Evolutionary conservation across 2,329 filamentous ascomycete species (phyloP), one percentile per base, ranked within the genome.

Genomic region (Nemania diffusa): DNA sequence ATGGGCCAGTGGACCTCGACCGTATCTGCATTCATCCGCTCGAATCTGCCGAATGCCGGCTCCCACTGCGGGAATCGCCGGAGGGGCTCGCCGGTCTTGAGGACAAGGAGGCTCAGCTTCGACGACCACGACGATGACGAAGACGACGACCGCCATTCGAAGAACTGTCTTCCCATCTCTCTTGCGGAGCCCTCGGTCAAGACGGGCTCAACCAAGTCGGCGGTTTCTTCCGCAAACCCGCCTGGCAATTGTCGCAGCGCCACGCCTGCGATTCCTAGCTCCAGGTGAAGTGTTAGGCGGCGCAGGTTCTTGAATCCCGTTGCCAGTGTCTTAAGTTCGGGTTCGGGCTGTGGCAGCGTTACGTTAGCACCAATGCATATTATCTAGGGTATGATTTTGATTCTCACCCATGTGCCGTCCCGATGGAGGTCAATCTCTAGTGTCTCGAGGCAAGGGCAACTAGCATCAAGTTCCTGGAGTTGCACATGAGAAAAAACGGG

Each of bases 351-450:
- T 37, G 22, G 15, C 2, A 20, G 34, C 13, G n/a, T 55, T 1
- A 15, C 32, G 46, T 66, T 55, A 66, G 59, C 34, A 7, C 15
- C 1, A 5, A 22, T 4, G 4, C 7, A 2, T 55, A 4, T 11
- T 50, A 3, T 46, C 5, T 8, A 40, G 13, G 29, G 8, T 17
- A 11, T 2, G 34, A 40, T 32, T 37, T 11, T 55, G 13, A n/a
- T n/a, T n/a, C 65, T 67, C 53, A 67, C 65, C 65, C 65, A 67
- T 60, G 51, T 32, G 32, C 61, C 61, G 22, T 67, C 56, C 13
- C 65, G 56, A 20, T 52, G 24, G 37, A 67, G 60, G 34, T 64
- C 60, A 24, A 67, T 13, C 61, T 67, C 65, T 32, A 67, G 60
- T 32, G 61, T 64, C 50, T 67, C 61, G 24, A 67, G 60, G 48